phyloP scores from a whole-genome alignment of 345 rosid species.

The Melaleuca quinquenervia region DNA sequence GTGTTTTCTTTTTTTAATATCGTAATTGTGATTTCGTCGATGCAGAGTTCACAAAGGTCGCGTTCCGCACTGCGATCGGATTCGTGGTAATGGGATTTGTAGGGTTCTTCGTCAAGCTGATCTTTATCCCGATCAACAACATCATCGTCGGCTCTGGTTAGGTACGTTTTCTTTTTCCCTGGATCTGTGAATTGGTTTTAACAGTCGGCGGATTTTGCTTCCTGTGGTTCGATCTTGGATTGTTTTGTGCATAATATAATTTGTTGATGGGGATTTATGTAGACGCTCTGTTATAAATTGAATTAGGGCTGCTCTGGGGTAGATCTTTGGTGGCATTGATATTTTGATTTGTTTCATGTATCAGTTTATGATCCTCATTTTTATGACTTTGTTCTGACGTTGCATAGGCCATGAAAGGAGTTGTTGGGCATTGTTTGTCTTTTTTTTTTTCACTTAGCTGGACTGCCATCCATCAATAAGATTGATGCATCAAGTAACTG shows the following conservation, averaged over 20 bases:
- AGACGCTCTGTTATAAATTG: not conserved
- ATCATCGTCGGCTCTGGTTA: constrained; percentile 68
- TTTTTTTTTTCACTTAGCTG: not conserved
- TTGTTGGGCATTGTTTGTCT: not conserved
- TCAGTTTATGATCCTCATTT: not conserved
- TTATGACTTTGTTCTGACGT: not conserved
- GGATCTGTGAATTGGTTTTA: not conserved
- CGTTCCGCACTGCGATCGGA: constrained; percentile 79
- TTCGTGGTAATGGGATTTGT: constrained; percentile 88
- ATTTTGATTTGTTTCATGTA: not conserved
- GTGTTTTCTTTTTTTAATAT: not conserved
- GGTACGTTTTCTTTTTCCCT: not conserved
- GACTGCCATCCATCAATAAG: not conserved
- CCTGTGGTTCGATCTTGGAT: not conserved
- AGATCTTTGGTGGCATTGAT: not conserved
- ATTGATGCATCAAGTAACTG: not conserved
- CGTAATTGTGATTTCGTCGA: not conserved
- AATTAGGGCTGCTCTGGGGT: not conserved
- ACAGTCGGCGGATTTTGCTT: not conserved
- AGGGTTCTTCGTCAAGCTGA: constrained; percentile 72
- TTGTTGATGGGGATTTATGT: not conserved
- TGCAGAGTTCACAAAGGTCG: constrained; percentile 63
- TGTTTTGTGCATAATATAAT: not conserved
- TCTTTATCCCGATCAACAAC: constrained; percentile 86
- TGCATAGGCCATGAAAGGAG: not conserved